Conservation (phyloP, 495 filamentous ascomycete genomes). For the Endocarpon pusillum region DNA sequence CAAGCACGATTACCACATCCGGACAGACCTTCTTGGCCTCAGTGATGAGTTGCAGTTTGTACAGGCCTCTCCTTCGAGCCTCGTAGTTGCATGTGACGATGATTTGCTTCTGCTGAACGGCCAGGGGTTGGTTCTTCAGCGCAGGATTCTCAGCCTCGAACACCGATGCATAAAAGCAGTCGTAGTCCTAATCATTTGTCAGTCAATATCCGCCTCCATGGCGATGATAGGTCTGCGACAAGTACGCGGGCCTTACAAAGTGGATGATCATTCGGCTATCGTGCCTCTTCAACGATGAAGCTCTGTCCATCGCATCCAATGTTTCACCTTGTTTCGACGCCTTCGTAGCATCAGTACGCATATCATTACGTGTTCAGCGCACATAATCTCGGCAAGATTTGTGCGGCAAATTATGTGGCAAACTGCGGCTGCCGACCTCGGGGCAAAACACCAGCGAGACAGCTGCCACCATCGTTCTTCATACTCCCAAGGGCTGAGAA, state of each 20-base stretch:
- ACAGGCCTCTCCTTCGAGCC: slow-evolving; percentile 56
- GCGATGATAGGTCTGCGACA: no score
- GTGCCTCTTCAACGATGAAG: slow-evolving; percentile 30
- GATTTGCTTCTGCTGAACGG: slow-evolving; percentile 74
- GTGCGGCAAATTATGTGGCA: no score
- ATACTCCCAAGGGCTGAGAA: no score
- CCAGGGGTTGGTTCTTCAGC: slow-evolving; percentile 54
- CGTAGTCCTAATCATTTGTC: slow-evolving; percentile 48
- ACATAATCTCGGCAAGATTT: no score
- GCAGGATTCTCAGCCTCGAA: slow-evolving; percentile 64
- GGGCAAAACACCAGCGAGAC: no score
- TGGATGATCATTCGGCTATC: slow-evolving; percentile 63
- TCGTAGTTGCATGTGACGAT: slow-evolving; percentile 93
- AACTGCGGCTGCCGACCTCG: no score
- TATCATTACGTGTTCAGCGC: no score
- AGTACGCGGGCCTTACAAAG: slow-evolving; percentile 38
- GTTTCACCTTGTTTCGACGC: no score
- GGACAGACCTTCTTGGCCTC: slow-evolving; percentile 71
- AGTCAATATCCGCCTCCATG: slow-evolving; percentile 4
- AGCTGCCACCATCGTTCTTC: no score
- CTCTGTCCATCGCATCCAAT: no score
- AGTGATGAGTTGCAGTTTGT: slow-evolving; percentile 66
- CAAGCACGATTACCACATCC: slow-evolving; percentile 67
- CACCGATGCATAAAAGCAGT: slow-evolving; percentile 88
- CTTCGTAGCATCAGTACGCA: no score